Evolutionary conservation across 257 asterid genomes (phyloP).

Genomic region (Rehmannia glutinosa): DNA sequence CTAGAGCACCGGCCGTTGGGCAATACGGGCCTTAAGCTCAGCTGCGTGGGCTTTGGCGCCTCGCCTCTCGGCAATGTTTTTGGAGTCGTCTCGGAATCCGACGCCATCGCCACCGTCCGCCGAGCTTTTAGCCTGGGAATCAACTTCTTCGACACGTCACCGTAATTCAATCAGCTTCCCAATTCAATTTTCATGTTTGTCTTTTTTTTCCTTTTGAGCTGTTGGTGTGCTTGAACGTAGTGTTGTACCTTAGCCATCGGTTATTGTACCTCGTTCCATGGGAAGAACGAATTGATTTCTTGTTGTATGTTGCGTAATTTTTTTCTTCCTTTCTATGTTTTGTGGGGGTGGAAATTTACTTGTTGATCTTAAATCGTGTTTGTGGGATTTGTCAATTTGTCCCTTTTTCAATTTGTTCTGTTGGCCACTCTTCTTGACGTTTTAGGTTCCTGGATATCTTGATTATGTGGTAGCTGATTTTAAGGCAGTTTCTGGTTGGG

Average conservation of each 20-base stretch:
- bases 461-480: background rate
- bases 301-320: no score
- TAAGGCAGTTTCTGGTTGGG: background rate
- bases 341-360: no score
- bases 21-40: constrained; percentile 72
- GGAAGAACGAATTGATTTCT: no score
- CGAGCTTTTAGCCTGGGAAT: constrained; percentile 78
- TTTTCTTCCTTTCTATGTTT: no score
- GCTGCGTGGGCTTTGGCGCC: constrained; percentile 94
- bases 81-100: constrained; percentile 70
- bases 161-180: constrained; percentile 42
- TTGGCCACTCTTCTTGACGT: background rate
- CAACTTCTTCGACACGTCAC: constrained; percentile 97
- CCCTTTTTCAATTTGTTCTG: background rate
- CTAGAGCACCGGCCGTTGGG: constrained; percentile 81
- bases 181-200: background rate
- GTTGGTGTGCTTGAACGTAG: background rate
- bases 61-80: constrained; percentile 96
- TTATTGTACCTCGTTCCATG: no score
- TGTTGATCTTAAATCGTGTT: background rate
- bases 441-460: background rate
- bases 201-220: background rate
- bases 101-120: constrained; percentile 76
- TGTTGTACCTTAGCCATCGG: background rate
- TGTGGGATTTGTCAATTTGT: background rate